Percentiles rank a stretch among this genome's conserved stretches.
These are phyloP conservation scores for Hanseniaspora occidentalis DNA, from an alignment of 805 yeast genomes.

Conservation along the genomic window DNA sequence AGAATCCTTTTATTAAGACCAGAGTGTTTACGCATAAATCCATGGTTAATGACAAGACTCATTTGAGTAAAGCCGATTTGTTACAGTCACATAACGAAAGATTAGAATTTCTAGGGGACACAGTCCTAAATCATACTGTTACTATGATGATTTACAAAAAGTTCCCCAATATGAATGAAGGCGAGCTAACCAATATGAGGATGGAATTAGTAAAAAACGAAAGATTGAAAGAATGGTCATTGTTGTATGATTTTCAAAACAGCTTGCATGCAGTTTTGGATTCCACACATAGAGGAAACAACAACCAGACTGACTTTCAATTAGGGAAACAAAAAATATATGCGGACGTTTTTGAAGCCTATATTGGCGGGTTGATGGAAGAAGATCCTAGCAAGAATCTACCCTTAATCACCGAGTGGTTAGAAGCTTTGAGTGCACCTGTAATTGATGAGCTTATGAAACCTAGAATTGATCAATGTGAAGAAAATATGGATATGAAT, in stretches of 20 bases:
- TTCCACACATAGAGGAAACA: slow-evolving; percentile 21
- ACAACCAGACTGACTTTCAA: slow-evolving; percentile 20
- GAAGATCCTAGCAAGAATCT: slow-evolving; percentile 33
- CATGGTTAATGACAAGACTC: slow-evolving; percentile 42
- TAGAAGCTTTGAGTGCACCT: slow-evolving; percentile 38
- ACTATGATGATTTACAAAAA: slow-evolving; percentile 52
- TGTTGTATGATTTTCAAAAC: slow-evolving; percentile 52
- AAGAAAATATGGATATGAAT: slow-evolving; percentile 35
- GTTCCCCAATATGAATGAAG: slow-evolving; percentile 68
- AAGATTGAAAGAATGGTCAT: slow-evolving; percentile 57
- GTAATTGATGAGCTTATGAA: slow-evolving; percentile 17
- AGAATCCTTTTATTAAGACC: slow-evolving; percentile 42
- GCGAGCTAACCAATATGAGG: slow-evolving; percentile 62
- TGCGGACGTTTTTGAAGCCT: slow-evolving; percentile 92
- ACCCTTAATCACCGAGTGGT: slow-evolving; percentile 43
- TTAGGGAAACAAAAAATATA: slow-evolving; percentile 54
- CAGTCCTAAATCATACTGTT: slow-evolving; percentile 61
- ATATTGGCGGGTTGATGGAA: slow-evolving; percentile 75
- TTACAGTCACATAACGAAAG: slow-evolving; percentile 69
- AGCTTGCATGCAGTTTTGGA: slow-evolving; percentile 39
- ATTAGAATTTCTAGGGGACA: slow-evolving; percentile 83
- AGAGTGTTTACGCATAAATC: slow-evolving; percentile 80
- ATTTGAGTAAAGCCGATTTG: slow-evolving; percentile 43
- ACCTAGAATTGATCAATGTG: slow-evolving; percentile 24
- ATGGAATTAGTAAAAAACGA: slow-evolving; percentile 61